Base-by-base conservation (phyloP, 257 asterid genomes). In the Fraxinus americana region DNA sequence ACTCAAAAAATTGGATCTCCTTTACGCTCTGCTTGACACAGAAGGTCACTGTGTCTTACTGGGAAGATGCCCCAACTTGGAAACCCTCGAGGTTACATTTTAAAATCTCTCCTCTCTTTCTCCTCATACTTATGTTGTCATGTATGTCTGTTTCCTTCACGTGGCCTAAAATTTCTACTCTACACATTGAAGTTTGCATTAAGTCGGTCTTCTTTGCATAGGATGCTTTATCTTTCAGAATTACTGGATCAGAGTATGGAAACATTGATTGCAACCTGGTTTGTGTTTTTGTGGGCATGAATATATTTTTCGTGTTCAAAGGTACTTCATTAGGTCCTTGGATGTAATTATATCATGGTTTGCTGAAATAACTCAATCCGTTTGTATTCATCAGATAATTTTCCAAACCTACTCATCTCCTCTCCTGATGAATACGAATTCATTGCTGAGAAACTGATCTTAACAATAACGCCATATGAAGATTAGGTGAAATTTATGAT, bases 41-140 rank as follows among this genome's bases (percentile, higher is more conserved):
- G 91, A 87, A 82, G 84, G 83, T 75, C 91, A 87, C 63, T 87
- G 91, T 59, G 72, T 80, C 50, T 79, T 89, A 39, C 71, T 89
- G 27, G 85, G 82, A 75, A 78, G 72, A 78, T 89, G 92, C 77
- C 91, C 79, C 10, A 87, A 87, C 85, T 77, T 89, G 90, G 89
- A 89, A 78, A 74, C 84, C 67, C 92, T 89, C 13, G 89, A 89
- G 91, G 92, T 41, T 87, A 71, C 66, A 30, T 14, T 73, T 76
- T 32, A 35, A 17, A 8, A 30, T 16, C 12, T 35, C 34, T 30
- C 34, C 34, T 30, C 57, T 67, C 48, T 52, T 25, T 21, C 29
- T 36, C 48, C 67, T 9, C 75, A 72, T 69, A 43, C 43, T 68
- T 23, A n/a, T 27, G 32, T 50, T 50, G 59, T 38, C 39, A 17